These are phyloP conservation scores for Chlamydomonas asymmetrica DNA, from an alignment of 139 green algal genomes.

Conservation along the genomic window DNA sequence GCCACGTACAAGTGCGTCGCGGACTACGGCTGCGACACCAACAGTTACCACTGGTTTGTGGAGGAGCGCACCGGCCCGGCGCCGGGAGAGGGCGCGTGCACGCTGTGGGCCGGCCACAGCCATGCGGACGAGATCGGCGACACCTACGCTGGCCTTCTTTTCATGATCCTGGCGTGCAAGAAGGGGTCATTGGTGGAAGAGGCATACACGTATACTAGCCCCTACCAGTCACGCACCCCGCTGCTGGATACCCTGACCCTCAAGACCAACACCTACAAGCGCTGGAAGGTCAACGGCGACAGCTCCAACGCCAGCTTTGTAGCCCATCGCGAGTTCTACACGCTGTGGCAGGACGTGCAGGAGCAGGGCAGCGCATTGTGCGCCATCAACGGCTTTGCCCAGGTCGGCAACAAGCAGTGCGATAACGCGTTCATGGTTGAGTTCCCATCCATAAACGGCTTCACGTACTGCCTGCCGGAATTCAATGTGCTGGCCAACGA, in stretches of 20 bases:
- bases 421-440: constrained; percentile 1
- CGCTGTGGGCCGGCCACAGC: constrained; percentile 2
- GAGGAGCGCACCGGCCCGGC: neutral
- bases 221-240: too few relatives aligned
- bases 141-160: too few relatives aligned
- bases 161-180: too few relatives aligned
- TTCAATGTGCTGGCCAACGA: too few relatives aligned
- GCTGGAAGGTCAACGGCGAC: too few relatives aligned
- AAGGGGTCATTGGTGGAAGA: too few relatives aligned
- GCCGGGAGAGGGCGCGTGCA: neutral
- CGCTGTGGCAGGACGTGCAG: constrained; percentile 1
- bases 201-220: too few relatives aligned
- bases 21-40: neutral
- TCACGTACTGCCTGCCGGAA: constrained; percentile 6
- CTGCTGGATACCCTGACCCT: too few relatives aligned
- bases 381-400: neutral
- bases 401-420: neutral
- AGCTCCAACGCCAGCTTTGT: too few relatives aligned
- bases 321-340: neutral
- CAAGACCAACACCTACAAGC: too few relatives aligned
- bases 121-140: constrained; percentile 2
- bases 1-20: too few relatives aligned
- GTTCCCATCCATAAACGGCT: constrained; percentile 4
- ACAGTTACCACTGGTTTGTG: constrained; percentile 6
- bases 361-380: constrained; percentile 4